Conservation (phyloP, 1,139 yeast genomes). For the Geotrichum carabidarum region DNA sequence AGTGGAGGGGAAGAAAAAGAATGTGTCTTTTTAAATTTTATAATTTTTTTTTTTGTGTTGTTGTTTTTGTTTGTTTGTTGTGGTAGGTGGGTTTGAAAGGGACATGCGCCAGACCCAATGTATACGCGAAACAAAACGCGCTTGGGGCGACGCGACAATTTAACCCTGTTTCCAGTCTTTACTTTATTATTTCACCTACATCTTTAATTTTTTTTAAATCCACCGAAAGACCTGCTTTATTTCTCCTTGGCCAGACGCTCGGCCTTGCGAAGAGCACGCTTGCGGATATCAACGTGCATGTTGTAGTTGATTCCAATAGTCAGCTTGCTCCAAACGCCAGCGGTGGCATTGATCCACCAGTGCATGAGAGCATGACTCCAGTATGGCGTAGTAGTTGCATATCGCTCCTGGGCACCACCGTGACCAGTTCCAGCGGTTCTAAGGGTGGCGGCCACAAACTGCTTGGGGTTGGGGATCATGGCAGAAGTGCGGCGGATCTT, state of each 20-base stretch:
- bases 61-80: slow-evolving; percentile 2
- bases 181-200: not conserved
- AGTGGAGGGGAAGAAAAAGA: slow-evolving; percentile 1
- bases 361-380: slow-evolving; percentile 95
- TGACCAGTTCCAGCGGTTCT: slow-evolving; percentile 64
- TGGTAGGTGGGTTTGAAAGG: not conserved
- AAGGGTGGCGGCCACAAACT: slow-evolving; percentile 68
- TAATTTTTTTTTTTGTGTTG: not conserved
- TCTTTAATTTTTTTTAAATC: not conserved
- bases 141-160: not conserved
- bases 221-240: not conserved
- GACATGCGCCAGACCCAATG: not conserved
- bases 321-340: slow-evolving; percentile 71
- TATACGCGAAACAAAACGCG: slow-evolving; percentile 1
- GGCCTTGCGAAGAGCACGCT: slow-evolving; percentile 75
- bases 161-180: not conserved
- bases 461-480: slow-evolving; percentile 75
- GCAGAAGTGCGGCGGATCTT: slow-evolving; percentile 74
- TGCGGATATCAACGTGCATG: slow-evolving; percentile 78
- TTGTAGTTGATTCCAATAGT: slow-evolving; percentile 63
- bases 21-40: slow-evolving; percentile 3
- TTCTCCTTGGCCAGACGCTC: slow-evolving; percentile 35
- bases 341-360: slow-evolving; percentile 68
- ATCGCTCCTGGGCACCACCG: slow-evolving; percentile 89
- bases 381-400: slow-evolving; percentile 81